Base-by-base conservation (phyloP, 805 yeast species). In the Pichia eremophila region DNA sequence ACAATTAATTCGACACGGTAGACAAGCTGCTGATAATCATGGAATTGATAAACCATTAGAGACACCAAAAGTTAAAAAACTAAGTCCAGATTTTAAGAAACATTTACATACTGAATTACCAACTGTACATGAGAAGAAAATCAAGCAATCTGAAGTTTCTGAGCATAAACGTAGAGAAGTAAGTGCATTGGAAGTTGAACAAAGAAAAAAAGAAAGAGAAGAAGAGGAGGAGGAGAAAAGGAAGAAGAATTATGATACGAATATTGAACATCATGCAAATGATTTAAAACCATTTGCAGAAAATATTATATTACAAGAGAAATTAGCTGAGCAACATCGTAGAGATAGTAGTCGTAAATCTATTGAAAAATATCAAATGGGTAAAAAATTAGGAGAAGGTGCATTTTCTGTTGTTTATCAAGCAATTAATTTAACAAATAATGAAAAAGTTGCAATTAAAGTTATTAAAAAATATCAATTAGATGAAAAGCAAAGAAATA, bases 401-500 rank as follows among this genome's bases (percentile, higher is more conserved):
- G 83, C 83, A 0, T 78, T 78, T 51, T 75, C 81, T 0, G 64
- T 70, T 11, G 83, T 78, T 22, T 74, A 75, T 57, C 71, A 70
- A 43, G 82, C 79, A 5, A 51, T 57, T 32, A 70, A 77, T 55
- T 43, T 60, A 6, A 52, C 55, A 2, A 61, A 74, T 0, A 66
- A 65, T 8, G 63, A 69, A 43, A 49, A 51, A 6, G 82, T 78
- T 41, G 83, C 83, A 14, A 67, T 78, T 49, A 78, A 78, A 58
- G 70, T 78, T 40, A 83, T 89, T 51, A 75, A 83, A 51, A 87
- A 86, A 63, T 74, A 75, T 51, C 82, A 80, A 54, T 70, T 85
- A 69, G 83, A 83, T 57, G 64, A 67, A 41, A 70, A 74, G 43
- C 86, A 80, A 59, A 71, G 75, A 53, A 79, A 77, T 46, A 81